Conservation (phyloP, 495 filamentous ascomycete genomes). For the Gamarada debralockiae region DNA sequence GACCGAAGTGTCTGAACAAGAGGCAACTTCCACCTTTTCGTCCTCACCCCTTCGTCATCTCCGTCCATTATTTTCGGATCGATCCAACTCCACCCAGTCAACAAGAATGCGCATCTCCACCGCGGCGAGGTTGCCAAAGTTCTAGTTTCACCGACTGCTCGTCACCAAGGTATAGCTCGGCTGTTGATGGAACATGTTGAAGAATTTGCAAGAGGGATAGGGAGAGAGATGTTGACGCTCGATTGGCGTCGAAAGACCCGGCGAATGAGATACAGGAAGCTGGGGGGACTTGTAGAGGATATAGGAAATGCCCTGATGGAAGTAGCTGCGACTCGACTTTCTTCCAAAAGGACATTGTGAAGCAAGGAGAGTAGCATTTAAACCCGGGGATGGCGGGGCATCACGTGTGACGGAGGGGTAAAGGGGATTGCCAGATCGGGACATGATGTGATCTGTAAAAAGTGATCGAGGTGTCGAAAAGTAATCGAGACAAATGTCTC, state of each 20-base stretch:
- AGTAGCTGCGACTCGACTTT: conserved; percentile 7
- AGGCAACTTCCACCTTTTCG: conserved; percentile 4
- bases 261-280: conserved; percentile 8
- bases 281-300: conserved; percentile 11
- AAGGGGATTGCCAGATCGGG: no score
- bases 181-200: conserved; percentile 8
- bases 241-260: conserved; percentile 5
- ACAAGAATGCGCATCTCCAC: conserved; percentile 4
- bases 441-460: no score
- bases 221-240: conserved; percentile 1
- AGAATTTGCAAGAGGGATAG: conserved; percentile 2
- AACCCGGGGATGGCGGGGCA: no score
- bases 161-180: conserved; percentile 1
- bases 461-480: no score
- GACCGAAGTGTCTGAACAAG: background rate
- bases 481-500: no score
- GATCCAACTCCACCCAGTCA: background rate
- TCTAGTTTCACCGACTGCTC: background rate
- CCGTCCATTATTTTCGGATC: background rate
- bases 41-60: background rate
- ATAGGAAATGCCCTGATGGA: conserved; percentile 2
- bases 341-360: conserved; percentile 1
- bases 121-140: conserved; percentile 5
- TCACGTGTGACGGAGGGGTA: no score
- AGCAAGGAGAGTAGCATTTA: no score